Base-by-base conservation (phyloP, 2,329 filamentous ascomycete species). In the Coniochaeta ligniaria region DNA sequence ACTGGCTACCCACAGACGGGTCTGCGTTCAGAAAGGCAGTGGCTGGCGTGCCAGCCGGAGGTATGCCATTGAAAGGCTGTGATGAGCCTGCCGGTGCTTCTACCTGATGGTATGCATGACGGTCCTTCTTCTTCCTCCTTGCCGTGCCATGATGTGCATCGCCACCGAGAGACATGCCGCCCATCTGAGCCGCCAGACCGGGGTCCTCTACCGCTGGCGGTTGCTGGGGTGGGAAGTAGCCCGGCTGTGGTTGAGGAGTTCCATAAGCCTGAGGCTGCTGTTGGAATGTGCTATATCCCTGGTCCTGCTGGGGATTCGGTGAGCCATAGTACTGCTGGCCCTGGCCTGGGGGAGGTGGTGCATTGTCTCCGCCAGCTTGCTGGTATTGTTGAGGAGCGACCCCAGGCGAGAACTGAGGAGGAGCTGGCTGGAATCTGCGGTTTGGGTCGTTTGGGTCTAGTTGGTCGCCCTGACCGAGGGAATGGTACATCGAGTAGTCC, bases 91-190 rank as follows among this genome's bases (percentile, higher is more conserved):
- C 80, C 14, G 87, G 81, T 24, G 90, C 85, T 65, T 94, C 91
- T 59, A 98, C 85, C 43, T 86, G 88, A 74, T 98, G 94, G 74
- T 96, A 90, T 64, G 93, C 94, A 76, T 98, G 94, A 62, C 92
- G 86, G 73, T 97, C 90, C 82, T 96, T 97, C 85, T 96, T 98
- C 81, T 93, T 91, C 74, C 81, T 89, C 72, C 86, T 82, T 61
- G 75, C 76, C 2, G 78, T 78, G 57, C 66, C 65, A 20, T 83
- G 72, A 38, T 79, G 77, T 54, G 80, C 75, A 47, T 82, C 78
- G 47, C 66, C 80, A 36, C 82, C 85, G 66, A 96, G 78, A 45
- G 82, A 87, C 83, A 96, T 84, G 62, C 86, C 86, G 47, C 88
- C 87, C 88, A 96, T 89, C 74, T 96, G 92, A 60, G 86, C 82